phyloP scores from a whole-genome alignment of 179 eudicot genomes.

The Silene vulgaris region DNA sequence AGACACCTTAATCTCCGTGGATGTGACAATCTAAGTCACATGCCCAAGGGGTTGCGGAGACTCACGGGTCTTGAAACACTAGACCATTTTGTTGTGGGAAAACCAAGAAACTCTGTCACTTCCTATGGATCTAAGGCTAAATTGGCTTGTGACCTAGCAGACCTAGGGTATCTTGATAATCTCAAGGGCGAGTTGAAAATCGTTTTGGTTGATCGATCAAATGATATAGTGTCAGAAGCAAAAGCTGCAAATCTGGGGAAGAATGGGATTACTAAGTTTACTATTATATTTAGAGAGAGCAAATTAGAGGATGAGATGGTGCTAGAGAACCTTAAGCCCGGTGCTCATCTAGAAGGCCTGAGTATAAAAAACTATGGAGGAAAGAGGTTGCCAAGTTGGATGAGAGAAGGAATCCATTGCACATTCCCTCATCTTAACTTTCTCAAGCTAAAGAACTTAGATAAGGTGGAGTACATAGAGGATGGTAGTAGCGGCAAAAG shows the following conservation, averaged over 20 bases:
- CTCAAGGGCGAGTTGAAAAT: background rate
- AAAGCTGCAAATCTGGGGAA: background rate
- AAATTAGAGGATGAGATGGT: conserved; percentile 16
- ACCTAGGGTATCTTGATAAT: background rate
- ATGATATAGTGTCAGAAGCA: background rate
- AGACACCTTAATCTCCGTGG: background rate
- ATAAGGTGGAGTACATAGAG: conserved; percentile 9
- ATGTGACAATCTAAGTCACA: background rate
- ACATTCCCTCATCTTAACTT: background rate
- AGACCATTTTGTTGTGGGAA: background rate
- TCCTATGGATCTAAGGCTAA: background rate
- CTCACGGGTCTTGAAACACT: background rate
- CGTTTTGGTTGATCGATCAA: background rate
- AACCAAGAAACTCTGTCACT: background rate
- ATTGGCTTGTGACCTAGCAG: background rate
- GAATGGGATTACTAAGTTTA: background rate
- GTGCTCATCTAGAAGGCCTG: background rate
- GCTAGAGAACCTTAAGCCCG: conserved; percentile 4
- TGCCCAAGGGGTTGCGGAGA: conserved; percentile 3
- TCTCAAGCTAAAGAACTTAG: background rate
- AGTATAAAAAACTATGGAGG: background rate
- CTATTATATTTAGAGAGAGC: background rate
- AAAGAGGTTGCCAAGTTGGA: conserved; percentile 21
- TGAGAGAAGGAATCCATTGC: background rate
- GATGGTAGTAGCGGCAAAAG: background rate